These are phyloP conservation scores for Aquanectria penicillioides DNA, from an alignment of 2,329 filamentous ascomycete species.

Conservation along the genomic window DNA sequence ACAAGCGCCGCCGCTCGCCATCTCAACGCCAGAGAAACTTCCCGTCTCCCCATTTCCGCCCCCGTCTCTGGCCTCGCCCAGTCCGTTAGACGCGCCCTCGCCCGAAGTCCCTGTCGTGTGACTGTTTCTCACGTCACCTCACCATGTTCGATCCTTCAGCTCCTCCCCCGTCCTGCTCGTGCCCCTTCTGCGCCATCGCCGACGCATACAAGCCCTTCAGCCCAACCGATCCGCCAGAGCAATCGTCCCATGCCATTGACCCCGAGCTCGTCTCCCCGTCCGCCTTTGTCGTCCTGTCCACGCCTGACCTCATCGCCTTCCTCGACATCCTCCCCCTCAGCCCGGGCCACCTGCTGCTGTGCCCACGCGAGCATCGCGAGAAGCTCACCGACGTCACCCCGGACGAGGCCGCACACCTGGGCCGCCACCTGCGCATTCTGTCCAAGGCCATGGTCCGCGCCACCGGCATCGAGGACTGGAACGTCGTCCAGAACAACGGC, in stretches of 20 bases:
- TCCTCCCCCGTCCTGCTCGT: constrained; percentile 50
- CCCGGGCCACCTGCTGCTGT: constrained; percentile 83
- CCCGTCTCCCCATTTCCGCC: not conserved
- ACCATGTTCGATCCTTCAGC: constrained; percentile 50
- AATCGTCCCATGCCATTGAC: constrained; percentile 44
- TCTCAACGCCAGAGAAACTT: constrained; percentile 13
- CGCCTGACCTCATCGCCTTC: constrained; percentile 82
- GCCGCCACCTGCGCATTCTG: constrained; percentile 75
- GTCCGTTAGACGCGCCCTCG: not conserved
- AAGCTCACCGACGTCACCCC: constrained; percentile 78
- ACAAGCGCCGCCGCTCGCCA: too few relatives aligned
- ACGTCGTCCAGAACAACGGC: constrained; percentile 96
- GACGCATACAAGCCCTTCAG: constrained; percentile 59
- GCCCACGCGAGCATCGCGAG: constrained; percentile 78
- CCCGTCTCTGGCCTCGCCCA: not conserved
- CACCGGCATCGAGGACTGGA: constrained; percentile 85
- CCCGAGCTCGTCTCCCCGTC: constrained; percentile 52
- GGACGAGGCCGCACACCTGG: constrained; percentile 73
- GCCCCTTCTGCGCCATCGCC: constrained; percentile 72
- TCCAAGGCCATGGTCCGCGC: constrained; percentile 75
- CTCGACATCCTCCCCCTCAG: constrained; percentile 93
- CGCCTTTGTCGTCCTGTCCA: constrained; percentile 79
- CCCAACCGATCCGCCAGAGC: constrained; percentile 53
- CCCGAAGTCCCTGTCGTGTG: not conserved
- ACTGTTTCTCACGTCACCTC: too few relatives aligned